These are phyloP conservation scores for Phytophthora crassamura DNA, from an alignment of 352 stramenopile species.

Conservation along the genomic window DNA sequence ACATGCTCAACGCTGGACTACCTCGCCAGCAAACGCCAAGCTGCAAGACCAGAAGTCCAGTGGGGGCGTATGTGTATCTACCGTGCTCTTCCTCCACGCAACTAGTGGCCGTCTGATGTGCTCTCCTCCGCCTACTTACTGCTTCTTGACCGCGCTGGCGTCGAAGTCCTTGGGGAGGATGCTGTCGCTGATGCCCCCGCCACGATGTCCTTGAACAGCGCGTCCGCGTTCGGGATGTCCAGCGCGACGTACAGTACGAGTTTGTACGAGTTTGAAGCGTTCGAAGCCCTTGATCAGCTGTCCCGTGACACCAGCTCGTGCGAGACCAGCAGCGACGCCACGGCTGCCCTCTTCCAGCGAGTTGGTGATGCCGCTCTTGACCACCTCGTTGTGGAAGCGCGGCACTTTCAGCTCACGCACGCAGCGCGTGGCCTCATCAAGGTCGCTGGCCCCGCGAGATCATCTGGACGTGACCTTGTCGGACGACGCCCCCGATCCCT, in stretches of 20 bases:
- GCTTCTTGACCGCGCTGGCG: conserved; percentile 44
- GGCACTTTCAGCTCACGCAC: conserved; percentile 94
- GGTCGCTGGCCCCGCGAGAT: too few species aligned
- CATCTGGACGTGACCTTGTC: too few species aligned
- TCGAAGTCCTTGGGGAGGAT: conserved; percentile 60
- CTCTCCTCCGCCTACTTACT: conserved; percentile 23
- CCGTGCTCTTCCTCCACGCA: conserved; percentile 7
- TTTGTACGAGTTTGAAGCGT: too few species aligned
- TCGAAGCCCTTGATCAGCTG: too few species aligned
- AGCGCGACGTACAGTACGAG: too few species aligned
- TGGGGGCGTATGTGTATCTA: too few species aligned
- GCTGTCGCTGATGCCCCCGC: conserved; percentile 50
- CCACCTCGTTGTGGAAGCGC: conserved; percentile 98
- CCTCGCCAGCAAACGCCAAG: too few species aligned
- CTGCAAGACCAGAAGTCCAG: too few species aligned
- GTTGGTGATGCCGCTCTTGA: too few species aligned
- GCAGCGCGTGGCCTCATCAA: conserved; percentile 93
- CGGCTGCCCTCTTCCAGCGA: conserved; percentile 64
- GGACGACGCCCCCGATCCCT: too few species aligned
- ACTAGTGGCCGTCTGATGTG: conserved; percentile 1
- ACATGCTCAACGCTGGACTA: too few species aligned
- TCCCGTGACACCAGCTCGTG: conserved; percentile 63
- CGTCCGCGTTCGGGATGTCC: too few species aligned
- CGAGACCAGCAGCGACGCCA: conserved; percentile 80
- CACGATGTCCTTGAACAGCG: conserved; percentile 54